Evolutionary conservation across 169 alveolate genomes (phyloP).

Genomic region (Cryptosporidium baileyi): DNA sequence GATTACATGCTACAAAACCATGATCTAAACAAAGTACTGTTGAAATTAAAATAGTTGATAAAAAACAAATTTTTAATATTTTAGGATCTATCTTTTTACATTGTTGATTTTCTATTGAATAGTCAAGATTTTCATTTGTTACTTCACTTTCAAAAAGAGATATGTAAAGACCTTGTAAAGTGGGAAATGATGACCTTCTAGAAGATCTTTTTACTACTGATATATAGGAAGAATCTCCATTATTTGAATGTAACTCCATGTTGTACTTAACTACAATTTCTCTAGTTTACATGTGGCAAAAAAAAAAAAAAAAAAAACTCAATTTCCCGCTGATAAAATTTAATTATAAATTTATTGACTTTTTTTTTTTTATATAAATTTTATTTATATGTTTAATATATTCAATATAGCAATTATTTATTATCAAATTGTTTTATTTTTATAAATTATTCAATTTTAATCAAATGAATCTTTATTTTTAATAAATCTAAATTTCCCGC

Average conservation of each 20-base stretch:
- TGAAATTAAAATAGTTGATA: conserved; percentile 10
- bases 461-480: too few species aligned
- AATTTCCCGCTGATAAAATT: too few species aligned
- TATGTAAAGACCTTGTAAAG: conserved; percentile 53
- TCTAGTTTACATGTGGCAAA: neutral
- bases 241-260: neutral
- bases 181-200: conserved; percentile 65
- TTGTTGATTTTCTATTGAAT: neutral
- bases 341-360: too few species aligned
- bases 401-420: too few species aligned
- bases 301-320: neutral
- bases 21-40: conserved; percentile 53
- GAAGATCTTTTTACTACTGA: conserved; percentile 63
- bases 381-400: too few species aligned
- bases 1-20: conserved; percentile 60
- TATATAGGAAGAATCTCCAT: neutral
- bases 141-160: conserved; percentile 57
- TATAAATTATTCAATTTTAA: too few species aligned
- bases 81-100: conserved; percentile 8
- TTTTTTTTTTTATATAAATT: too few species aligned
- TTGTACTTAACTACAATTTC: neutral
- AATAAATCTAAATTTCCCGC: too few species aligned
- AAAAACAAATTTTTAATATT: neutral
- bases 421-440: too few species aligned
- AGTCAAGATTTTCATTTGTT: conserved; percentile 6